These are phyloP conservation scores for Claviceps sp. DNA, from an alignment of 2,329 filamentous ascomycete species.

Conservation along the genomic window DNA sequence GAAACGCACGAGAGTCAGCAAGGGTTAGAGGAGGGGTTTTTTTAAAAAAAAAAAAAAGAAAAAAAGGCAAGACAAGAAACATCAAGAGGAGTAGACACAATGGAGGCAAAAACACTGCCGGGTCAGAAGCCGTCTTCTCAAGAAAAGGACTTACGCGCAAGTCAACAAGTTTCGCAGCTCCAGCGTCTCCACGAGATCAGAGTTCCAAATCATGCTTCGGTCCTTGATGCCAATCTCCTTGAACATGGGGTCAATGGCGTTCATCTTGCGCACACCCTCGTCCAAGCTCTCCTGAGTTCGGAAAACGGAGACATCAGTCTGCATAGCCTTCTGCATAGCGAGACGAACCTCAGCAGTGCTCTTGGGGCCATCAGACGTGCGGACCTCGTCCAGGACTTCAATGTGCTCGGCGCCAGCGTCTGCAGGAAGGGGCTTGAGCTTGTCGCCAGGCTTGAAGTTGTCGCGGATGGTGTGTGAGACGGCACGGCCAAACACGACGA, in stretches of 20 bases:
- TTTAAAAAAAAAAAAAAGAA: too few species aligned
- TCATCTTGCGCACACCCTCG: slow-evolving; percentile 82
- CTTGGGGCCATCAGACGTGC: slow-evolving; percentile 73
- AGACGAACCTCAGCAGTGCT: slow-evolving; percentile 77
- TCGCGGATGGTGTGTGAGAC: slow-evolving; percentile 96
- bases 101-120: neutral
- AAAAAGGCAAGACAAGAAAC: neutral
- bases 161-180: slow-evolving; percentile 92
- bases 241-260: slow-evolving; percentile 68
- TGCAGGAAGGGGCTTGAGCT: slow-evolving; percentile 64
- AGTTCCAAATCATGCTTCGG: slow-evolving; percentile 99
- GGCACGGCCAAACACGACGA: slow-evolving; percentile 94
- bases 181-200: slow-evolving; percentile 88
- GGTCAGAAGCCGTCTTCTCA: too few species aligned
- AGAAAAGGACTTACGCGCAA: slow-evolving; percentile 62
- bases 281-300: slow-evolving; percentile 86
- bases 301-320: slow-evolving; percentile 94
- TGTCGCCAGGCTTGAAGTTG: slow-evolving; percentile 73
- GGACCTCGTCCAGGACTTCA: slow-evolving; percentile 69
- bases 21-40: neutral
- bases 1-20: neutral
- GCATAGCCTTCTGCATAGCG: slow-evolving; percentile 97
- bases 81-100: neutral
- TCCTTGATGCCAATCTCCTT: slow-evolving; percentile 87
- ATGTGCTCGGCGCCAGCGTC: slow-evolving; percentile 87